Percentiles rank a stretch among this genome's conserved stretches.
phyloP scores from a whole-genome alignment of 2,329 filamentous ascomycete species.

The Lasiodiplodia theobromae region DNA sequence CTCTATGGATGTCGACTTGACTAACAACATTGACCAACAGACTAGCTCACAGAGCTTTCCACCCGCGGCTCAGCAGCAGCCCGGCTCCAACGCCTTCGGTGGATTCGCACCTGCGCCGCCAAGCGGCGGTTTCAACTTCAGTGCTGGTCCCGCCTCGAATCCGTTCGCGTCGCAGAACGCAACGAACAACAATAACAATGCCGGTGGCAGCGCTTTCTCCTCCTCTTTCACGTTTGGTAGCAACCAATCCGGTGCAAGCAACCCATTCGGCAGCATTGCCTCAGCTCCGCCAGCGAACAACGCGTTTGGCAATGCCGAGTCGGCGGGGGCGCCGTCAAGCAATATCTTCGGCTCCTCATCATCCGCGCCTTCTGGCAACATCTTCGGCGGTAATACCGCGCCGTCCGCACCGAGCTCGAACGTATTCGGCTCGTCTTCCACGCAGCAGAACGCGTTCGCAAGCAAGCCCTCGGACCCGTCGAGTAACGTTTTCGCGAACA shows the following conservation, averaged over 20 bases:
- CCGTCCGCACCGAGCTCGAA: constrained; percentile 1
- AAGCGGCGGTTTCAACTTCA: constrained; percentile 39
- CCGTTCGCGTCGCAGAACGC: constrained; percentile 37
- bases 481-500: constrained; percentile 5
- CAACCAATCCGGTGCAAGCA: constrained; percentile 7
- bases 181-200: constrained; percentile 35
- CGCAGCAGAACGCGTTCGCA: constrained; percentile 11
- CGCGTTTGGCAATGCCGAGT: neutral
- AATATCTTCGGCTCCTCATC: constrained; percentile 8
- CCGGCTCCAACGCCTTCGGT: neutral
- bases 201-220: constrained; percentile 31
- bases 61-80: constrained; percentile 9
- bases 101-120: constrained; percentile 19
- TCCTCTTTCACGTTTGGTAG: constrained; percentile 36
- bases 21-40: neutral
- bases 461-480: neutral
- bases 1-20: neutral
- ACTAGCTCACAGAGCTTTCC: constrained; percentile 15
- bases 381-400: neutral
- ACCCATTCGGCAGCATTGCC: neutral
- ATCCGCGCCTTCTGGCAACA: constrained; percentile 3
- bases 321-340: neutral
- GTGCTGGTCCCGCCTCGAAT: constrained; percentile 20
- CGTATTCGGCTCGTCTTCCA: constrained; percentile 3
- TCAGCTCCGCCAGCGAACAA: neutral